These are phyloP conservation scores for Balamuthia mandrillaris DNA, from an alignment of 208 protist species.

Conservation along the genomic window DNA sequence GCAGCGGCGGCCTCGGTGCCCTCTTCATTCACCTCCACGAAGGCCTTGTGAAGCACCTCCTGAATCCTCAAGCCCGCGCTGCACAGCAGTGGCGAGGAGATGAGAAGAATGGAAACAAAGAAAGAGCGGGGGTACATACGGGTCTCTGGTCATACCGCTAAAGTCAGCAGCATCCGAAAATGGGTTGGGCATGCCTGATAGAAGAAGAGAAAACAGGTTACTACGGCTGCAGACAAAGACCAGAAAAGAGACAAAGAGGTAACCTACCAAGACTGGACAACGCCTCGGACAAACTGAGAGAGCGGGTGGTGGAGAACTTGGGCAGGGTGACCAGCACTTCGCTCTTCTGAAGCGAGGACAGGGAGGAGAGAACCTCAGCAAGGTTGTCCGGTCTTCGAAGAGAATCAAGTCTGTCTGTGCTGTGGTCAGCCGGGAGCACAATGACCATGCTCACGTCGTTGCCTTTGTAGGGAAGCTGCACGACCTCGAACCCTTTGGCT, in stretches of 20 bases:
- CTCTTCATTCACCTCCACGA: slow-evolving; percentile 2
- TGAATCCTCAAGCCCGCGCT: no score
- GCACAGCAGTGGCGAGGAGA: not conserved
- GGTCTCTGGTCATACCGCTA: not conserved
- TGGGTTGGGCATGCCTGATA: not conserved
- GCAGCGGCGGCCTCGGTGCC: not conserved
- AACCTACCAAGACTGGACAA: no score
- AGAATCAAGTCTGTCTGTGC: not conserved
- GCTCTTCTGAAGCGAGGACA: not conserved
- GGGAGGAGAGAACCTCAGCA: no score
- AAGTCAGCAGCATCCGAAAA: not conserved
- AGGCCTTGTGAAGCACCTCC: not conserved
- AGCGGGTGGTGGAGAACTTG: not conserved
- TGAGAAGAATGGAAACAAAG: not conserved
- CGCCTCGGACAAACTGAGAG: not conserved
- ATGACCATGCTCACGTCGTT: not conserved
- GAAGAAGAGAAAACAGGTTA: no score
- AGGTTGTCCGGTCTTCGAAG: not conserved
- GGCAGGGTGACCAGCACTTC: not conserved
- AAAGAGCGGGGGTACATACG: not conserved
- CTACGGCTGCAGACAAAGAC: no score
- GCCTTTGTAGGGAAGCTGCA: not conserved
- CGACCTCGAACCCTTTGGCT: not conserved
- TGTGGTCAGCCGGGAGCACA: not conserved
- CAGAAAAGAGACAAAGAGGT: no score